A percentile compares a stretch with the other conserved stretches of the same genome.
These are phyloP conservation scores for Lactarius sp. DNA, from an alignment of 768 basidiomycete species.

Conservation along the genomic window DNA sequence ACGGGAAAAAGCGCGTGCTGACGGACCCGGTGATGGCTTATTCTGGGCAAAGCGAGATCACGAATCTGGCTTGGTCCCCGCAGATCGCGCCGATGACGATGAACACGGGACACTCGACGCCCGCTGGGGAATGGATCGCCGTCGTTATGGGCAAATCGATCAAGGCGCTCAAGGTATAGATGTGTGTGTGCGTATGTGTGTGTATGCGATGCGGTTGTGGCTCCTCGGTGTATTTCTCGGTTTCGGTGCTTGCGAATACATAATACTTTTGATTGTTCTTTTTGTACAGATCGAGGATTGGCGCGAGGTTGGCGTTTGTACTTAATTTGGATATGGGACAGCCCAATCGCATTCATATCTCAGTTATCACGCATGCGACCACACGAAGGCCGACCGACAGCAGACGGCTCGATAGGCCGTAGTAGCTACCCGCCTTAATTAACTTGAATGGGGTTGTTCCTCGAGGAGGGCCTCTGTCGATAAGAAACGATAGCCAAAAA, in stretches of 20 bases:
- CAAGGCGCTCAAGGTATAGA: constrained; percentile 74
- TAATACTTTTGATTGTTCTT: neutral
- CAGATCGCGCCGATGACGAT: constrained; percentile 71
- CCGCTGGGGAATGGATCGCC: constrained; percentile 82
- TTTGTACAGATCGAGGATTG: neutral
- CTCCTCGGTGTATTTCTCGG: neutral
- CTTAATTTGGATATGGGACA: too few species aligned
- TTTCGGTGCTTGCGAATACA: neutral
- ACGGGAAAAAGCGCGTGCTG: constrained; percentile 68
- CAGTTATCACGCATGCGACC: too few species aligned
- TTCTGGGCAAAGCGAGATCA: constrained; percentile 70
- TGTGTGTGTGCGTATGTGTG: neutral
- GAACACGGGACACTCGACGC: constrained; percentile 67
- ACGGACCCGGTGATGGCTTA: constrained; percentile 83
- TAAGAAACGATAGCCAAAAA: too few species aligned
- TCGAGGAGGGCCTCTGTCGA: too few species aligned
- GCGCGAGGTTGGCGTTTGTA: too few species aligned
- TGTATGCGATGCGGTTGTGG: neutral
- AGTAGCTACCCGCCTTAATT: too few species aligned
- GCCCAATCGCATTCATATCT: too few species aligned
- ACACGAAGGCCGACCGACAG: too few species aligned
- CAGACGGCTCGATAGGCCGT: too few species aligned
- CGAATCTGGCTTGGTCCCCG: constrained; percentile 87
- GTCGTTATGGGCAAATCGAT: constrained; percentile 78
- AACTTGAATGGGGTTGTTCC: too few species aligned